Evolutionary conservation across 176 grass and related monocot species (phyloP), one percentile per base, ranked within the genome.

Genomic region (Pontederia crassipes): DNA sequence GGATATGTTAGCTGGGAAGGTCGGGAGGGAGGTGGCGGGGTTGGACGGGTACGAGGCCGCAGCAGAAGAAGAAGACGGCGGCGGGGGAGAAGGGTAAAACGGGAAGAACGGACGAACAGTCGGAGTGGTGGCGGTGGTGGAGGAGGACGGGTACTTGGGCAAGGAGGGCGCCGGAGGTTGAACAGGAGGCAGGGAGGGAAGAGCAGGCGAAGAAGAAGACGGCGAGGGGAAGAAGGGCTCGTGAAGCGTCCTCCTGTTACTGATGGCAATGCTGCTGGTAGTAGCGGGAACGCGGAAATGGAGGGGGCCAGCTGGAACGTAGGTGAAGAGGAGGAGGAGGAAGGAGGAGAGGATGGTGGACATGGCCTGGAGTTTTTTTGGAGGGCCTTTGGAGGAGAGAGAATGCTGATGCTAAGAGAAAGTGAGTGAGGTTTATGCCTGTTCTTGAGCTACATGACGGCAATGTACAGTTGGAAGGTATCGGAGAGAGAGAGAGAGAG

Each of bases 21-120:
- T 81, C 15, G 66, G 45, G 17, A 74, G 18, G 12, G 70, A 68
- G 29, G 63, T n/a, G 12, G 28, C 24, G 18, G 58, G 11, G 32
- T 40, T 40, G 32, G 32, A 40, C 32, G 32, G 32, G 32, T 40
- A 40, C 0, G 32, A 4, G 32, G 32, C 32, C 1, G 32, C 6
- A 40, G 32, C 0, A 24, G 20, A 24, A 15, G 47, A 35, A 62
- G 62, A 3, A 1, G 53, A 2, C 15, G 61, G 49, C n/a, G 77
- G 77, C 24, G 69, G 79, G 2, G 78, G 78, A 11, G 78, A 71
- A n/a, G 78, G 65, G 10, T 75, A 53, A 3, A 69, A 51, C 24
- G 78, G 78, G 52, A 81, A 81, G 72, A 81, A 81, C 46, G 65
- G 78, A 8, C 55, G 74, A 7, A 60, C 35, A 13, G 56, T 54